These are phyloP conservation scores for Debaryomyces fabryi DNA, from an alignment of 1,139 yeast genomes.

Conservation along the genomic window DNA sequence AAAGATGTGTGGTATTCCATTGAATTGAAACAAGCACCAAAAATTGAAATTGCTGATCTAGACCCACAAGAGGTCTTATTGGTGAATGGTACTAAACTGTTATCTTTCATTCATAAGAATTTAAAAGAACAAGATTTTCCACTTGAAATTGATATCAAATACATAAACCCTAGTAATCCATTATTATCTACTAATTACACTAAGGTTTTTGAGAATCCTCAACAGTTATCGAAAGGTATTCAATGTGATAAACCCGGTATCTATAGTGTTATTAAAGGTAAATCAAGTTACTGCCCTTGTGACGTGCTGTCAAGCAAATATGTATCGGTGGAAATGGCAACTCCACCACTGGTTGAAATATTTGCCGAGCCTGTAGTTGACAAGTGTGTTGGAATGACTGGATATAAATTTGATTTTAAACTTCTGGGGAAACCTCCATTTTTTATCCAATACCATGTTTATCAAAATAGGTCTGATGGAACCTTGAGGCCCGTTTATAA, in stretches of 20 bases:
- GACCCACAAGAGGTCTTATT: constrained; percentile 47
- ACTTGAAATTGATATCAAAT: constrained; percentile 43
- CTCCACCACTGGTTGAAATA: constrained; percentile 56
- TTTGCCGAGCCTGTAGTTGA: constrained; percentile 67
- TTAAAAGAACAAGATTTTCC: constrained; percentile 47
- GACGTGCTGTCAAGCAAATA: constrained; percentile 42
- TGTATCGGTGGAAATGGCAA: constrained; percentile 28
- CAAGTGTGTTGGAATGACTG: constrained; percentile 90
- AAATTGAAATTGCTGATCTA: constrained; percentile 39
- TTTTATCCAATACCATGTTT: constrained; percentile 62
- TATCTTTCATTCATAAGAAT: constrained; percentile 28
- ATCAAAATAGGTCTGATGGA: constrained; percentile 43
- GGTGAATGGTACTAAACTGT: constrained; percentile 37
- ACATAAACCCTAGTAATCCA: constrained; percentile 29
- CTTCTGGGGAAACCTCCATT: constrained; percentile 85
- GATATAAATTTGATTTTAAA: constrained; percentile 68
- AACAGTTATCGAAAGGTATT: constrained; percentile 37
- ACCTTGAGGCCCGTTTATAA: constrained; percentile 33
- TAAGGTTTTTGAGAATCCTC: constrained; percentile 35
- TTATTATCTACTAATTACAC: constrained; percentile 30
- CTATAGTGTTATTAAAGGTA: constrained; percentile 55
- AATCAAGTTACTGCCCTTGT: constrained; percentile 68
- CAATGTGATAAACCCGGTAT: constrained; percentile 60
- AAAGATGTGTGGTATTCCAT: constrained; percentile 56
- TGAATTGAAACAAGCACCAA: constrained; percentile 66